phyloP scores from a whole-genome alignment of 2,329 filamentous ascomycete genomes.

The Thielaviopsis ethacetica region DNA sequence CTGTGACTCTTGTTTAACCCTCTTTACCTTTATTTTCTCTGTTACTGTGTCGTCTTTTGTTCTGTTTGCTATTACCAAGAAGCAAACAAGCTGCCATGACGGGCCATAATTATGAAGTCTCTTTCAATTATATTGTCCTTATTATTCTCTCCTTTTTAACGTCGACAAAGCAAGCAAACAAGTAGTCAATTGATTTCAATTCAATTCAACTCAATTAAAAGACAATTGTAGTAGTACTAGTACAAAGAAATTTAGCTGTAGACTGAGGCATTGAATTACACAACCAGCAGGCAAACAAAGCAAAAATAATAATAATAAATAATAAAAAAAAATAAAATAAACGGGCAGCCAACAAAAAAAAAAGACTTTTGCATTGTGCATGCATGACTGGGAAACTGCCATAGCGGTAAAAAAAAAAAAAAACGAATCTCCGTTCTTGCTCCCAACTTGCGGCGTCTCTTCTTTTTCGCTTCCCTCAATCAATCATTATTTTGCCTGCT shows the following conservation, averaged over 20 bases:
- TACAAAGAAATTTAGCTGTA: no score
- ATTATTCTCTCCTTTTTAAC: not conserved
- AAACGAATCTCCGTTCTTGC: not conserved
- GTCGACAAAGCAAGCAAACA: not conserved
- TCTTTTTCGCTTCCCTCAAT: not conserved
- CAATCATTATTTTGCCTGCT: not conserved
- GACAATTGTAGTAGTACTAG: not conserved
- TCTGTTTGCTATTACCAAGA: no score
- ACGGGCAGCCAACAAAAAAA: not conserved
- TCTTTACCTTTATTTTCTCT: not conserved
- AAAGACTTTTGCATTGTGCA: no score
- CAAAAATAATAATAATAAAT: not conserved
- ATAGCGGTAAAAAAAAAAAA: not conserved
- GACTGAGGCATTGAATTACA: not conserved
- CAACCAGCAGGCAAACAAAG: not conserved
- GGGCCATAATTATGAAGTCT: not conserved
- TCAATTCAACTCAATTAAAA: no score
- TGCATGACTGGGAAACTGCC: not conserved
- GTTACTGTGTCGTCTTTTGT: not conserved
- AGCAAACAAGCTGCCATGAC: not conserved
- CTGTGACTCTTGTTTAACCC: no score
- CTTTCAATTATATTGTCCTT: not conserved
- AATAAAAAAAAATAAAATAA: not conserved
- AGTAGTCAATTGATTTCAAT: not conserved
- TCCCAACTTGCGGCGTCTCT: not conserved